A percentile compares a stretch with the other conserved stretches of the same genome.
These are phyloP conservation scores for Arthrobotrys pseudoclavata DNA, from an alignment of 2,329 filamentous ascomycete species.

Conservation along the genomic window DNA sequence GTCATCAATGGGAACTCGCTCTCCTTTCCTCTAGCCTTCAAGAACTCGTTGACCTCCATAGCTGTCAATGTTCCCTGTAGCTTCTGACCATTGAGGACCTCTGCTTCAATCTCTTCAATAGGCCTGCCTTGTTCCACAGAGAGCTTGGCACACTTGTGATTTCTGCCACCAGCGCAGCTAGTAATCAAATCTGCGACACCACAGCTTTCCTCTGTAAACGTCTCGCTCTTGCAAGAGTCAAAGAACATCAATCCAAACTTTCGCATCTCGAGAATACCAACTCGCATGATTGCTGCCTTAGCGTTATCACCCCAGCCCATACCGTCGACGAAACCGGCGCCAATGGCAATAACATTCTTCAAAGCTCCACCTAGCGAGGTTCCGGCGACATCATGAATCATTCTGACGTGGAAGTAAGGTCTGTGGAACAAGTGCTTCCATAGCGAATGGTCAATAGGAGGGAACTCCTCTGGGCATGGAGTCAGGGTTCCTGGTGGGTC, in stretches of 20 bases:
- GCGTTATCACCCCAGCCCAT: conserved; percentile 98
- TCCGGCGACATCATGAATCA: conserved; percentile 95
- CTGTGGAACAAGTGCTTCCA: conserved; percentile 91
- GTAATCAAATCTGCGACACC: conserved; percentile 97
- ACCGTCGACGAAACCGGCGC: conserved; percentile 94
- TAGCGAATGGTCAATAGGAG: conserved; percentile 84
- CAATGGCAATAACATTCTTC: conserved; percentile 96
- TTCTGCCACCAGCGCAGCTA: conserved; percentile 89
- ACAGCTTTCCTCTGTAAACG: conserved; percentile 96
- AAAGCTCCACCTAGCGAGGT: conserved; percentile 93
- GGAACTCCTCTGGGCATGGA: conserved; percentile 83
- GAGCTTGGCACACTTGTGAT: conserved; percentile 93
- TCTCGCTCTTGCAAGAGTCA: conserved; percentile 81
- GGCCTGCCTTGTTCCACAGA: conserved; percentile 82
- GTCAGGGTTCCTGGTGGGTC: conserved; percentile 87
- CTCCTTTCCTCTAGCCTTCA: conserved; percentile 82
- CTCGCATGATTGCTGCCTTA: conserved; percentile 98
- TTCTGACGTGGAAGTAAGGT: conserved; percentile 95
- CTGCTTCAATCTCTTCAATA: conserved; percentile 88
- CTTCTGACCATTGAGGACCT: conserved; percentile 95
- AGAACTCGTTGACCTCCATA: conserved; percentile 88
- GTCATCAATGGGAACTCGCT: conserved; percentile 92
- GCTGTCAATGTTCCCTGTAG: conserved; percentile 94
- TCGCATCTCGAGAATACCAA: conserved; percentile 96
- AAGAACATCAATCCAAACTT: conserved; percentile 96